A percentile compares a stretch with the other conserved stretches of the same genome.
phyloP scores from a whole-genome alignment of 768 basidiomycete species.

The Amanita polypyramis region DNA sequence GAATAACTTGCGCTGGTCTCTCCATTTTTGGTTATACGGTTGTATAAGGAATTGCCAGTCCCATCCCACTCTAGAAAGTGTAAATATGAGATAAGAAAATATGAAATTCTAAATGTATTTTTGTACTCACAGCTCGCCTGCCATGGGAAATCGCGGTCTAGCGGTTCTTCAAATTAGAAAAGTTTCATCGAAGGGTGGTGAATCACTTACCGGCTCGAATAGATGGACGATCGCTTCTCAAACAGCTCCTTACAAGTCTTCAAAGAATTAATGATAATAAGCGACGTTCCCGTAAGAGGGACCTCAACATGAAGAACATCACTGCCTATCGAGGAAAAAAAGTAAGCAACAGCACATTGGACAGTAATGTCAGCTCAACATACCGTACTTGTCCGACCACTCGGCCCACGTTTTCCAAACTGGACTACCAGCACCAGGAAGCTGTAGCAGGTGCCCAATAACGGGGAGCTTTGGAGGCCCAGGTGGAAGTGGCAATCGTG shows the following conservation, averaged over 20 bases:
- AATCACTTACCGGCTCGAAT: conserved; percentile 25
- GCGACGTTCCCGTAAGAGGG: conserved; percentile 15
- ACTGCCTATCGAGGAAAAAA: conserved; percentile 18
- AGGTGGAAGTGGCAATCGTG: conserved; percentile 16
- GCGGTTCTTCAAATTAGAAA: background rate
- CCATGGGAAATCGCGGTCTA: conserved; percentile 20
- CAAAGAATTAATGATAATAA: conserved; percentile 27
- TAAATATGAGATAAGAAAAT: too few relatives aligned
- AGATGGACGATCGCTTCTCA: conserved; percentile 30
- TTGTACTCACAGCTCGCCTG: conserved; percentile 16
- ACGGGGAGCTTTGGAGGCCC: conserved; percentile 19
- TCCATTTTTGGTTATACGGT: conserved; percentile 32
- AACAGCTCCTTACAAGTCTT: conserved; percentile 27
- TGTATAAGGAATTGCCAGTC: conserved; percentile 28
- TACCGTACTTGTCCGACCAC: conserved; percentile 17
- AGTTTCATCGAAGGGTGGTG: background rate
- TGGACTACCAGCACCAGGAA: conserved; percentile 11
- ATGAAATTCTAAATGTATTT: background rate
- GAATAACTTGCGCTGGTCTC: conserved; percentile 28
- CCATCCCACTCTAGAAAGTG: conserved; percentile 26
- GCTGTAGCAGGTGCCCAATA: conserved; percentile 17
- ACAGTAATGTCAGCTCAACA: background rate
- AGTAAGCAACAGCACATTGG: background rate
- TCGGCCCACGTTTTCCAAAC: conserved; percentile 16
- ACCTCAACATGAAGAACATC: conserved; percentile 20